A percentile compares a stretch with the other conserved stretches of the same genome.
phyloP scores from a whole-genome alignment of 2,329 filamentous ascomycete species.

The Calycina marina region DNA sequence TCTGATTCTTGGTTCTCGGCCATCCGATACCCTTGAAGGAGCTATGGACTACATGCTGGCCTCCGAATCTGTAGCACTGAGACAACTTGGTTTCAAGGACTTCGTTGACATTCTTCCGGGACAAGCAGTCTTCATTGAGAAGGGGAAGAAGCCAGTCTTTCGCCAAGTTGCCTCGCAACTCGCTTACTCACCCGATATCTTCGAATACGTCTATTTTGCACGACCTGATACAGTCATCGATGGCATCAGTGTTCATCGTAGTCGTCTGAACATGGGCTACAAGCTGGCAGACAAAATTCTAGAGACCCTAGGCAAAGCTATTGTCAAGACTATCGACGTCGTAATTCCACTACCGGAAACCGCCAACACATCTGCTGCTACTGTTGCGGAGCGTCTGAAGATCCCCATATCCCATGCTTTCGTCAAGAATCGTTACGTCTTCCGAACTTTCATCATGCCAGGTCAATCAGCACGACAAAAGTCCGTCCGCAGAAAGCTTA shows the following conservation, averaged over 20 bases:
- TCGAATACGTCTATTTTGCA: slow-evolving; percentile 80
- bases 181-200: slow-evolving; percentile 71
- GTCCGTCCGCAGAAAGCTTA: slow-evolving; percentile 79
- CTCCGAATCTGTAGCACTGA: slow-evolving; percentile 73
- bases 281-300: slow-evolving; percentile 63
- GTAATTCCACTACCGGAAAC: slow-evolving; percentile 80
- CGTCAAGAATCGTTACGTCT: slow-evolving; percentile 81
- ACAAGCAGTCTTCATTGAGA: slow-evolving; percentile 73
- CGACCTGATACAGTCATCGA: slow-evolving; percentile 73
- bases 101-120: slow-evolving; percentile 69
- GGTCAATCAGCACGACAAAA: slow-evolving; percentile 70
- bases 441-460: slow-evolving; percentile 78
- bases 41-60: slow-evolving; percentile 81
- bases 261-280: slow-evolving; percentile 74
- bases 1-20: slow-evolving; percentile 61
- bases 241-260: slow-evolving; percentile 74
- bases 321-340: slow-evolving; percentile 63
- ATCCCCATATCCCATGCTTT: slow-evolving; percentile 73
- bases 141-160: slow-evolving; percentile 61
- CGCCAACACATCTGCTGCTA: slow-evolving; percentile 65
- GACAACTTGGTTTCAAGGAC: slow-evolving; percentile 65
- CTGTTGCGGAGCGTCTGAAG: slow-evolving; percentile 57
- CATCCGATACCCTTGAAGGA: slow-evolving; percentile 44
- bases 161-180: slow-evolving; percentile 54
- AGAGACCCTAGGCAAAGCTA: slow-evolving; percentile 50